Evolutionary conservation across 257 asterid genomes (phyloP), one percentile per base, ranked within the genome.

Genomic region (Agastache rugosa): DNA sequence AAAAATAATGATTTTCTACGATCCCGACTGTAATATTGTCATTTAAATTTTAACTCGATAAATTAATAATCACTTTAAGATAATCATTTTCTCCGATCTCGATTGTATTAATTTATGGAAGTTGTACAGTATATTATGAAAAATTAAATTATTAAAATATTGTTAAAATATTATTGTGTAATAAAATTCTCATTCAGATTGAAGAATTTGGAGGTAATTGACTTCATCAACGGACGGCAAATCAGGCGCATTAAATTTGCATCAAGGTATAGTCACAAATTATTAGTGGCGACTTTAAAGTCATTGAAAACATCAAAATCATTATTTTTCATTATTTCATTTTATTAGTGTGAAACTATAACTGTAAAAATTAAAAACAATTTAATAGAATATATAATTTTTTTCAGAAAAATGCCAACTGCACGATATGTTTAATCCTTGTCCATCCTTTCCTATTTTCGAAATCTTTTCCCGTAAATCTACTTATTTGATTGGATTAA

Each of bases 221-320:
- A 59, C 72, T 71, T 42, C 14, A n/a, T 76, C n/a, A 19, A 17
- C 55, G n/a, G 17, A 5, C 71, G 37, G 58, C 48, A 79, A 54
- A 55, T 69, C 71, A 62, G 63, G 81, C 59, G 68, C 76, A 31
- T 11, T 80, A 34, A 45, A 35, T 58, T 65, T 56, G 1, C 37
- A 2, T 64, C 70, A 64, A 59, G 31, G 75, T 19, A 62, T 63
- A 62, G 74, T 70, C 70, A 63, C 75, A 58, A 53, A 42, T 63
- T 35, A 45, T 55, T 54, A 14, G 17, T 50, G 45, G 51, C 41
- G 68, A 50, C 56, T 68, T 45, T 14, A 17, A 19, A 55, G 59
- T 27, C 22, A 12, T 15, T 20, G 45, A 44, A 44, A 25, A n/a
- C 25, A 27, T 39, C 45, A 61, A 27, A 17, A 53, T 55, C 4